A percentile compares a stretch with the other conserved stretches of the same genome.
phyloP scores from a whole-genome alignment of 2,329 filamentous ascomycete genomes.

The Penicillium sp. region DNA sequence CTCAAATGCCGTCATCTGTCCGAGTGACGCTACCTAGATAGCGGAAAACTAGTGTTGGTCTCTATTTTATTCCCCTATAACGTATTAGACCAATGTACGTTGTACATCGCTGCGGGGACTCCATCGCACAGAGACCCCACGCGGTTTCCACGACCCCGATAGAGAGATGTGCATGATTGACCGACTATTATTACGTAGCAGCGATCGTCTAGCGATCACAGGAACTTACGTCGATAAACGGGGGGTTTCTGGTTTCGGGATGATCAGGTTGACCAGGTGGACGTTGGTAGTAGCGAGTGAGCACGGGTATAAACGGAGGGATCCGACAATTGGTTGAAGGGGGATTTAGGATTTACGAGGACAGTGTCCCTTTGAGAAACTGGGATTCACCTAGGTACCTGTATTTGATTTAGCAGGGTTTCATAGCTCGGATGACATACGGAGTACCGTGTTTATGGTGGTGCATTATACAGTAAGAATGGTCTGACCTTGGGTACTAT shows the following conservation, averaged over 20 bases:
- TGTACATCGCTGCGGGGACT: conserved; percentile 8
- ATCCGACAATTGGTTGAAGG: conserved; percentile 3
- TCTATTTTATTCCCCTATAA: not conserved
- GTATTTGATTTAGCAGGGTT: not conserved
- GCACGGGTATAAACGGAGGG: conserved; percentile 6
- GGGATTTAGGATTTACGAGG: conserved; percentile 2
- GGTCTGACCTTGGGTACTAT: not conserved
- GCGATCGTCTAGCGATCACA: conserved; percentile 8
- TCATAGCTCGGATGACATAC: not conserved
- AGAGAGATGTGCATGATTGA: conserved; percentile 14
- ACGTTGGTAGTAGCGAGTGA: not conserved
- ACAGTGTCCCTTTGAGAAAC: not conserved
- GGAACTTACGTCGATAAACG: not conserved
- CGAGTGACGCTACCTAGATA: not conserved
- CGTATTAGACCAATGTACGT: conserved; percentile 2
- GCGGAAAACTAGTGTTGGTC: not conserved
- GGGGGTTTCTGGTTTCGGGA: not conserved
- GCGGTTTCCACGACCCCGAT: conserved; percentile 13
- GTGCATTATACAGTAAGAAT: not conserved
- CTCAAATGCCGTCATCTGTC: not conserved
- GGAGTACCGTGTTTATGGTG: not conserved
- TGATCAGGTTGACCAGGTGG: not conserved
- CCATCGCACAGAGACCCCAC: conserved; percentile 13
- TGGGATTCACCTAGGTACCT: not conserved
- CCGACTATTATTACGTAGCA: conserved; percentile 4